Percentiles rank a stretch among this genome's conserved stretches.
phyloP scores from a whole-genome alignment of 1,139 yeast genomes.

The Candida sanyaensis region DNA sequence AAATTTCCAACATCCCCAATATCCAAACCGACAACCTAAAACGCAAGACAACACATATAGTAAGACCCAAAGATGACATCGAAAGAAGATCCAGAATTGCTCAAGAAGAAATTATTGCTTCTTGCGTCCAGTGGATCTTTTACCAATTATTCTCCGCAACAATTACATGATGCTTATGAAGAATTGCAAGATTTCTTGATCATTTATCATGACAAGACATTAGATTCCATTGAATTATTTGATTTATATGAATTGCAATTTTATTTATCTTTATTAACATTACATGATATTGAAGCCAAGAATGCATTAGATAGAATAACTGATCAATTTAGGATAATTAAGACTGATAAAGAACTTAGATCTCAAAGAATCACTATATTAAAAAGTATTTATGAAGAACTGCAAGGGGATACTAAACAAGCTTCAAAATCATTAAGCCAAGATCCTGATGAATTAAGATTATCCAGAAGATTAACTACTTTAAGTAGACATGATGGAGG shows the following conservation, averaged over 20 bases:
- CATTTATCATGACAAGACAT: constrained; percentile 23
- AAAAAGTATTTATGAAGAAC: constrained; percentile 58
- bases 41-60: too few relatives aligned
- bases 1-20: background rate
- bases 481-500: constrained; percentile 24
- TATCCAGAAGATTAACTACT: constrained; percentile 38
- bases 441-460: constrained; percentile 36
- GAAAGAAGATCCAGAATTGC: constrained; percentile 13
- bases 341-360: constrained; percentile 13
- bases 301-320: constrained; percentile 59
- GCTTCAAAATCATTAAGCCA: constrained; percentile 41
- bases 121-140: constrained; percentile 37
- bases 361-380: constrained; percentile 62
- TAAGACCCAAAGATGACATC: background rate
- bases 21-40: too few relatives aligned
- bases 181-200: constrained; percentile 36
- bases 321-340: constrained; percentile 60
- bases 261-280: constrained; percentile 62
- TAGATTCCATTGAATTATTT: constrained; percentile 53
- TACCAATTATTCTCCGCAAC: constrained; percentile 36
- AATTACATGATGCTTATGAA: constrained; percentile 30
- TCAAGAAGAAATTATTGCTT: constrained; percentile 26
- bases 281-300: constrained; percentile 72
- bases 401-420: constrained; percentile 41
- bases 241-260: constrained; percentile 72